A percentile compares a stretch with the other conserved stretches of the same genome.
Conservation (phyloP, 1,284 basidiomycete species). For the Caloboletus inedulis region DNA sequence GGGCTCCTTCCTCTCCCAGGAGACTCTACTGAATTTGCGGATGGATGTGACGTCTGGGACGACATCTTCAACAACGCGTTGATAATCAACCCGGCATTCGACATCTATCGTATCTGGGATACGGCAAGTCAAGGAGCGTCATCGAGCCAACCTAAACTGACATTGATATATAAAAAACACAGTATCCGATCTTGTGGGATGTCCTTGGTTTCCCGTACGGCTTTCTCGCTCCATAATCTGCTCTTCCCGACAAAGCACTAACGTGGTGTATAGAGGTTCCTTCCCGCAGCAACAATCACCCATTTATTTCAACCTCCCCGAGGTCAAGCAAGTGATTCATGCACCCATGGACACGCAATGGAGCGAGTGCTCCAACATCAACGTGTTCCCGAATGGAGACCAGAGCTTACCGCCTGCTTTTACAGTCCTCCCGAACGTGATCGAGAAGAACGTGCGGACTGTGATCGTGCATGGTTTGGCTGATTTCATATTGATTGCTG, state of each 20-base stretch:
- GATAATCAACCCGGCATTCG: slow-evolving; percentile 67
- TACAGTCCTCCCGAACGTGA: slow-evolving; percentile 66
- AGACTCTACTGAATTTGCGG: slow-evolving; percentile 40
- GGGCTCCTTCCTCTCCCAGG: slow-evolving; percentile 58
- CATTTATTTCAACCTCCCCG: slow-evolving; percentile 64
- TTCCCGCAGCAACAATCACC: slow-evolving; percentile 50
- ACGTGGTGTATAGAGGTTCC: slow-evolving; percentile 47
- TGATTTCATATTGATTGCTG: slow-evolving; percentile 68
- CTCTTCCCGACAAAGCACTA: neutral
- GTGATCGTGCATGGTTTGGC: slow-evolving; percentile 72
- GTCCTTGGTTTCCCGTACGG: slow-evolving; percentile 72
- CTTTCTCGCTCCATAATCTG: neutral
- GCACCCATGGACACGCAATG: slow-evolving; percentile 61
- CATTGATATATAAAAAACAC: slow-evolving; percentile 15
- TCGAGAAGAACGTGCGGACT: slow-evolving; percentile 68
- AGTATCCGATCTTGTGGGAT: slow-evolving; percentile 65
- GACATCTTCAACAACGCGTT: slow-evolving; percentile 59
- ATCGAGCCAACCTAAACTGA: neutral
- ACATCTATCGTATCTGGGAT: slow-evolving; percentile 74
- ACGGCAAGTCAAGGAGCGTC: slow-evolving; percentile 37
- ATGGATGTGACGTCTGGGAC: slow-evolving; percentile 66
- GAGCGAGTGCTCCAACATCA: slow-evolving; percentile 57
- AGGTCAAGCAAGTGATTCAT: slow-evolving; percentile 73
- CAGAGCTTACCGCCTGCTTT: slow-evolving; percentile 58
- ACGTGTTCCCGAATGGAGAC: slow-evolving; percentile 64